Percentiles rank a stretch among this genome's conserved stretches.
phyloP scores from a whole-genome alignment of 2,329 filamentous ascomycete genomes.

The Sporothrix phasma region DNA sequence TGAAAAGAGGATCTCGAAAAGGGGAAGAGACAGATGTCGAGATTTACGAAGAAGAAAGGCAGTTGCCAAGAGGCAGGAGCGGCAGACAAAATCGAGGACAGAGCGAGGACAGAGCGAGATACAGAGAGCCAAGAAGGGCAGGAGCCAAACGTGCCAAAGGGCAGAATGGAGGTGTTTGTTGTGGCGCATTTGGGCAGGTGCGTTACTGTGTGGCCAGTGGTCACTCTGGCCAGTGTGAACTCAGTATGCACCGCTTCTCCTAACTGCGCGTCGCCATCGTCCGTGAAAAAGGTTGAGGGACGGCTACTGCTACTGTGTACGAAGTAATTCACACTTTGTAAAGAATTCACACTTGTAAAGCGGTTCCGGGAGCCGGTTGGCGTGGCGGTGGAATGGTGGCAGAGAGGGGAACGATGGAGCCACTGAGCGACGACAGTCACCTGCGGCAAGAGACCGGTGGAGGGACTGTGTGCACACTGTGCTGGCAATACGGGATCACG shows the following conservation, averaged over 20 bases:
- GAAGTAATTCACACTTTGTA: no score
- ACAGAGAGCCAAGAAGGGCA: background rate
- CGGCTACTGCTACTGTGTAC: background rate
- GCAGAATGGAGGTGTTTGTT: slow-evolving; percentile 4
- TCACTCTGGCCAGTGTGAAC: no score
- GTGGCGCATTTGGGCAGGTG: slow-evolving; percentile 5
- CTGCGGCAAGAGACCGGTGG: background rate
- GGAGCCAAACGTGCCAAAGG: background rate
- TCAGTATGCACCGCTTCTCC: no score
- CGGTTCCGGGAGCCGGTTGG: background rate
- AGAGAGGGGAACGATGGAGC: slow-evolving; percentile 8
- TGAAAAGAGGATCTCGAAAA: background rate
- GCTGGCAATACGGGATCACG: background rate
- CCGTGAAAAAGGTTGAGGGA: background rate
- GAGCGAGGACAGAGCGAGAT: background rate
- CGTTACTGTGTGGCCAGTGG: background rate
- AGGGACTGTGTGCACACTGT: slow-evolving; percentile 3
- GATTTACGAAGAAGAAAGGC: background rate
- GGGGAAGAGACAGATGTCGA: background rate
- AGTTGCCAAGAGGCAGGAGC: background rate
- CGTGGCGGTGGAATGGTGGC: slow-evolving; percentile 3
- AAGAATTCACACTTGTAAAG: no score
- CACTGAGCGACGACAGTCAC: background rate
- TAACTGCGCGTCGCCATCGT: background rate
- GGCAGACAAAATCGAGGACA: background rate